Percentiles rank a stretch among this genome's conserved stretches.
Conservation (phyloP, 1,284 basidiomycete species). For the Retiboletus flavoniger region DNA sequence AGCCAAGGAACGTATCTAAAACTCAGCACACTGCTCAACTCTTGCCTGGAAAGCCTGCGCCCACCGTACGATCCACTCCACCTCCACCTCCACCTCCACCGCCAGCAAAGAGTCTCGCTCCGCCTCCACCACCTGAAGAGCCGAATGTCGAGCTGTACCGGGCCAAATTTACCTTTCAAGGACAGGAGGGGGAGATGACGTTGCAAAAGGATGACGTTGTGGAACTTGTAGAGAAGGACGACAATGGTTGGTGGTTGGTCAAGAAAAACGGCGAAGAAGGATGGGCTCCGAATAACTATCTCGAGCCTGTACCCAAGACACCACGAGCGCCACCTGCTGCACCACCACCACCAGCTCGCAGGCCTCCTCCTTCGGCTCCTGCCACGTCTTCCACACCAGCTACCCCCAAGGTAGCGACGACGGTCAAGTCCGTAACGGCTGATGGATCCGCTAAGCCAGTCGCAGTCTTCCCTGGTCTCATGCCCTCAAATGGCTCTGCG, state of each 20-base stretch:
- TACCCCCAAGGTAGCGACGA: constrained; percentile 38
- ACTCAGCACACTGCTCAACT: constrained; percentile 59
- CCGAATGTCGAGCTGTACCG: constrained; percentile 78
- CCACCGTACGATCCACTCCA: constrained; percentile 27
- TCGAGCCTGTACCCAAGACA: constrained; percentile 72
- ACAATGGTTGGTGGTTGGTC: constrained; percentile 97
- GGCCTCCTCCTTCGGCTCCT: constrained; percentile 45
- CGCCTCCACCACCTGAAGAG: constrained; percentile 51
- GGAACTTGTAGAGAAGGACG: constrained; percentile 91
- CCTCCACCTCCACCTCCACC: constrained; percentile 47
- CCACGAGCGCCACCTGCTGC: constrained; percentile 59
- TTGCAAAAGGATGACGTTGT: constrained; percentile 90
- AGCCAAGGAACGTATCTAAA: constrained; percentile 47
- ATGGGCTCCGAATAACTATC: constrained; percentile 95
- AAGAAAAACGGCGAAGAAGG: constrained; percentile 84
- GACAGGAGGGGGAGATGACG: constrained; percentile 89
- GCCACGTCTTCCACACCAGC: constrained; percentile 34
- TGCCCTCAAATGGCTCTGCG: constrained; percentile 60
- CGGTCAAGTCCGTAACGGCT: constrained; percentile 48
- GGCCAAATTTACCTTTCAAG: constrained; percentile 86
- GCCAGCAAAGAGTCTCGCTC: constrained; percentile 38
- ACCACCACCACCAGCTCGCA: constrained; percentile 67
- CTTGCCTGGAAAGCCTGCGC: constrained; percentile 49
- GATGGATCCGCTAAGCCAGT: constrained; percentile 65
- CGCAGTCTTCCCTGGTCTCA: constrained; percentile 73